A percentile compares a stretch with the other conserved stretches of the same genome.
Evolutionary conservation across 2,329 filamentous ascomycete species (phyloP).

Genomic region (Dothistroma septosporum): DNA sequence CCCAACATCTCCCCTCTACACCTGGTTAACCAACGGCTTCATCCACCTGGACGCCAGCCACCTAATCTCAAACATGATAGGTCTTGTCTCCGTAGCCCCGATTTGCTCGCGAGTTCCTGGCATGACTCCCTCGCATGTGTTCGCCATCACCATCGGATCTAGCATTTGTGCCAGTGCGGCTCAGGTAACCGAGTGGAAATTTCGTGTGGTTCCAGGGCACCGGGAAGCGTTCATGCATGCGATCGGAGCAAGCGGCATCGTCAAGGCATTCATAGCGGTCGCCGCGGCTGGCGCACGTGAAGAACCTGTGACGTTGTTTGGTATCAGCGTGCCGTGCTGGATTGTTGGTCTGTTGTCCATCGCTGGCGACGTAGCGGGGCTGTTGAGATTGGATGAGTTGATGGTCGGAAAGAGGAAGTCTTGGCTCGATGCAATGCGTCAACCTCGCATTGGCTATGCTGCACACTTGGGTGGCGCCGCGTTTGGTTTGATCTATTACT

Average conservation of each 20-base stretch:
- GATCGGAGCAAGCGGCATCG: constrained; percentile 6
- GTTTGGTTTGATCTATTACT: constrained; percentile 13
- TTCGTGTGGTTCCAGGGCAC: not conserved
- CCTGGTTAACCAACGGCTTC: constrained; percentile 14
- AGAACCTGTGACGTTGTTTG: not conserved
- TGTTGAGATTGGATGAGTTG: constrained; percentile 2
- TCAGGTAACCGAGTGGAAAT: not conserved
- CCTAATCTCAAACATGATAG: constrained; percentile 9
- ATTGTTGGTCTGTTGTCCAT: not conserved
- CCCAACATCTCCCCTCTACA: constrained; percentile 2
- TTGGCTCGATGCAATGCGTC: not conserved
- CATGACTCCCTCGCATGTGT: constrained; percentile 10
- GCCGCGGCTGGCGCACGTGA: not conserved
- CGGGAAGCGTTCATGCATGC: not conserved
- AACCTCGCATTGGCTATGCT: constrained; percentile 1
- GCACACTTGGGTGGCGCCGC: constrained; percentile 10
- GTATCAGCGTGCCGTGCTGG: constrained; percentile 1
- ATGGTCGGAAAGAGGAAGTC: not conserved
- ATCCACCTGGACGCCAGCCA: constrained; percentile 9
- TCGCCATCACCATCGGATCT: constrained; percentile 8
- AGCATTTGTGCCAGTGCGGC: constrained; percentile 3
- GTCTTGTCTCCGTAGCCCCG: not conserved
- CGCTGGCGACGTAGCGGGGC: not conserved
- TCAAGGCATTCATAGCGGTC: not conserved
- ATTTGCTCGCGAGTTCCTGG: constrained; percentile 10